Percentiles rank a stretch among this genome's conserved stretches.
Evolutionary conservation across 2,329 filamentous ascomycete genomes (phyloP).

Genomic region (Mollisiaceae sp.): DNA sequence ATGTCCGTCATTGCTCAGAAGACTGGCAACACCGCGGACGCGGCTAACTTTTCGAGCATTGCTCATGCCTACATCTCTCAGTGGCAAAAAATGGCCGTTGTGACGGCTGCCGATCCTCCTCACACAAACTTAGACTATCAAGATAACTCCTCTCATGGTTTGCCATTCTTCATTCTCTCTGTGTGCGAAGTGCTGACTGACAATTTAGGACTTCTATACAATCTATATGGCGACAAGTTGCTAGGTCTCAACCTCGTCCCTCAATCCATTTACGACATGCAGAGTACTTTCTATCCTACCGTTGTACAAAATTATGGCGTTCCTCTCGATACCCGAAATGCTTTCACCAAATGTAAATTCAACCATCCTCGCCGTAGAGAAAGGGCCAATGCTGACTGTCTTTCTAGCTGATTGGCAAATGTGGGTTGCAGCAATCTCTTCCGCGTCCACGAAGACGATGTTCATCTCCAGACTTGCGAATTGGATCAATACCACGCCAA

Average conservation of each 20-base stretch:
- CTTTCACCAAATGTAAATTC: constrained; percentile 72
- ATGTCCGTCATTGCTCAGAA: constrained; percentile 74
- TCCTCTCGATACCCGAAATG: constrained; percentile 79
- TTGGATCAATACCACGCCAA: constrained; percentile 78
- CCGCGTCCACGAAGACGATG: constrained; percentile 61
- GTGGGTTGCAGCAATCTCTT: constrained; percentile 78
- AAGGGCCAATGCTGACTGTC: background rate
- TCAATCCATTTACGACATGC: constrained; percentile 74
- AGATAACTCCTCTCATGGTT: constrained; percentile 54
- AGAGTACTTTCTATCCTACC: constrained; percentile 76
- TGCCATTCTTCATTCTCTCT: background rate
- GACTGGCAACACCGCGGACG: constrained; percentile 62
- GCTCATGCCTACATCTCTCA: constrained; percentile 72
- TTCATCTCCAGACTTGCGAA: constrained; percentile 72
- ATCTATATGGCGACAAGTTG: constrained; percentile 80
- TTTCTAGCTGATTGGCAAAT: constrained; percentile 75
- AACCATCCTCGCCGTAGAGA: background rate
- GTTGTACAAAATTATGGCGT: constrained; percentile 78
- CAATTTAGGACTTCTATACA: constrained; percentile 67
- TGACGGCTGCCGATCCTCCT: constrained; percentile 60
- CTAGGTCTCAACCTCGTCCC: constrained; percentile 81
- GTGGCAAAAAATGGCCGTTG: constrained; percentile 76
- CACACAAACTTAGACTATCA: constrained; percentile 84
- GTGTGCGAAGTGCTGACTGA: background rate
- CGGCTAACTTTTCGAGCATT: constrained; percentile 62